Evolutionary conservation across 1,284 basidiomycete genomes (phyloP), one percentile per base, ranked within the genome.

Genomic region (Sanghuangporus weigelae): DNA sequence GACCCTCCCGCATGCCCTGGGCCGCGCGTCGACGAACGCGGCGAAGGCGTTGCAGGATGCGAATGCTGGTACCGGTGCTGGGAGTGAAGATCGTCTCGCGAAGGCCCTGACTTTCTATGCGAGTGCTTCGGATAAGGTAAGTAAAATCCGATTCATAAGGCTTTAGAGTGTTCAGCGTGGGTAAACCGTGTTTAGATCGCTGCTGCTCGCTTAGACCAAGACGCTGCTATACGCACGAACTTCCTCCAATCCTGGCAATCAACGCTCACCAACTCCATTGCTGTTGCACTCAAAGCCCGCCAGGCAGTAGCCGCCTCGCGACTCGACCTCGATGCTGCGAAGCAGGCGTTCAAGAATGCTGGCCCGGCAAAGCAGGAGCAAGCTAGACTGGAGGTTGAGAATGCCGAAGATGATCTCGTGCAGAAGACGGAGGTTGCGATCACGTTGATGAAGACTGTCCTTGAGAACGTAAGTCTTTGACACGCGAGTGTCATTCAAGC

Each of bases 371-470:
- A 82, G 76, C 92, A 95, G 73, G 95, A 97, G 74, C 94, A 96
- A 63, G 91, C 92, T 7, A 82, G 90, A 57, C 81, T 92, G 14
- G 90, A 95, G 72, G 93, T 96, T 50, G 95, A 97, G 82, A 94
- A 96, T 68, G 93, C 94, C 6, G 95, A 98, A 74, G 95, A 96
- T 73, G 93, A 95, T 75, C 85, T 98, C 55, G 96, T 98, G 14
- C 93, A 95, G 74, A 95, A 94, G 80, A 99, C 96, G 23, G 96
- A 99, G 77, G 93, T 96, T 44, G 96, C 96, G 1, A 98, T 99
- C 73, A 94, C 92, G 12, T 84, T 97, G 64, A 98, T 98, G 96
- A 97, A 98, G 83, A 90, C 92, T 48, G 96, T 98, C 12, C 83
- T 98, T 50, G 96, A 98, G 72, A 97, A 98, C 78, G 92, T 95